phyloP scores from a whole-genome alignment of 2,329 filamentous ascomycete genomes.

The Trichoderma breve region DNA sequence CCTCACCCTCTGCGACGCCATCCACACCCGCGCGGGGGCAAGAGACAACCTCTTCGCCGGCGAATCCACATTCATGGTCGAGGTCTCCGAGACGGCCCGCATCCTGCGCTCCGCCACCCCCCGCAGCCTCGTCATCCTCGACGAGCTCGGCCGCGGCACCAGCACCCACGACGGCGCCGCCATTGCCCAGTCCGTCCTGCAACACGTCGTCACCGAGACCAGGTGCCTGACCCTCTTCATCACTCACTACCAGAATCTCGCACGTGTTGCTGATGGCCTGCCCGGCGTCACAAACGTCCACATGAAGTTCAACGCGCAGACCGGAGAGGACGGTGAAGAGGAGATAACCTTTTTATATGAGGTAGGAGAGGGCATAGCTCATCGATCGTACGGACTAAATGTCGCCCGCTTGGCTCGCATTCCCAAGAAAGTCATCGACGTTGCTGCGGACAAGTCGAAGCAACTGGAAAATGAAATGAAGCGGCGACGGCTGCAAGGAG shows the following conservation, averaged over 20 bases:
- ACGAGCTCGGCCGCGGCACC: conserved; percentile 91
- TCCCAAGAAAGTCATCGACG: conserved; percentile 71
- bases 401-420: conserved; percentile 84
- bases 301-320: conserved; percentile 72
- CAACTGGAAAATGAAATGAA: conserved; percentile 75
- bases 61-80: conserved; percentile 97
- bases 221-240: conserved; percentile 88
- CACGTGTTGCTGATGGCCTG: conserved; percentile 67
- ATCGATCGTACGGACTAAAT: conserved; percentile 91
- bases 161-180: conserved; percentile 95
- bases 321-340: conserved; percentile 53
- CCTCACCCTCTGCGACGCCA: conserved; percentile 83
- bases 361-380: conserved; percentile 84
- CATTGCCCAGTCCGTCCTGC: conserved; percentile 87
- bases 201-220: conserved; percentile 74
- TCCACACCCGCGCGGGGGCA: conserved; percentile 94
- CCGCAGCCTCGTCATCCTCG: conserved; percentile 82
- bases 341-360: conserved; percentile 95
- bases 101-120: conserved; percentile 88
- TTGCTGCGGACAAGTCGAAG: conserved; percentile 74
- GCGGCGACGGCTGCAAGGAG: conserved; percentile 57
- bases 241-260: conserved; percentile 91
- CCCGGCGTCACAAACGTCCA: conserved; percentile 80
- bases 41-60: conserved; percentile 94
- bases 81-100: conserved; percentile 85